Evolutionary conservation across 768 basidiomycete genomes (phyloP).

Genomic region (Pleurotus salmoneostramineus): DNA sequence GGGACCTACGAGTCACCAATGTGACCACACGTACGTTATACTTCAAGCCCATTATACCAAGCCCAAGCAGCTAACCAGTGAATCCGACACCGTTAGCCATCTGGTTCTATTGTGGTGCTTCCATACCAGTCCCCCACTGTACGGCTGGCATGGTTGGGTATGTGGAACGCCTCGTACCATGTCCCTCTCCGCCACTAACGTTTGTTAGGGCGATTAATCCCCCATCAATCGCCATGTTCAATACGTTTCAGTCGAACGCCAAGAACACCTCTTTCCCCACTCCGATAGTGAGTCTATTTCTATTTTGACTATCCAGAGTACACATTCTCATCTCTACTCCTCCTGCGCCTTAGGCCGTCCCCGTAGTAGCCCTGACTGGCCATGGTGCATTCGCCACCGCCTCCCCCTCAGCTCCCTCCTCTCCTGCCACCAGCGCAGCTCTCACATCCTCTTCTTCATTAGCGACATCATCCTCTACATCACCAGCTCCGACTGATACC

Average conservation of each 20-base stretch:
- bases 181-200: not conserved
- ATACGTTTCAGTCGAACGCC: slow-evolving; percentile 6
- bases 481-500: slow-evolving; percentile 4
- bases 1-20: slow-evolving; percentile 32
- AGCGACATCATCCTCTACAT: slow-evolving; percentile 3
- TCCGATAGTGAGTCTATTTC: not conserved
- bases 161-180: not conserved
- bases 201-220: slow-evolving; percentile 13
- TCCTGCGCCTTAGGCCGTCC: not conserved
- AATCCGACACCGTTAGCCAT: slow-evolving; percentile 19
- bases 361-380: slow-evolving; percentile 7
- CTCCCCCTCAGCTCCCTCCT: not conserved
- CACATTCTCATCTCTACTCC: not conserved
- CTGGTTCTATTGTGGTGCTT: slow-evolving; percentile 17
- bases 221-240: slow-evolving; percentile 7
- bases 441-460: not conserved
- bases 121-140: slow-evolving; percentile 32
- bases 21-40: slow-evolving; percentile 17
- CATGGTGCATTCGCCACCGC: slow-evolving; percentile 7
- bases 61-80: slow-evolving; percentile 26
- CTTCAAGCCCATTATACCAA: slow-evolving; percentile 10
- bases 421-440: not conserved
- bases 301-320: not conserved
- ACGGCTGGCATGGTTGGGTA: slow-evolving; percentile 14
- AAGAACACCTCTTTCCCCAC: slow-evolving; percentile 3